phyloP scores from a whole-genome alignment of 2,329 filamentous ascomycete species.

The Tolypocladium tundrense region DNA sequence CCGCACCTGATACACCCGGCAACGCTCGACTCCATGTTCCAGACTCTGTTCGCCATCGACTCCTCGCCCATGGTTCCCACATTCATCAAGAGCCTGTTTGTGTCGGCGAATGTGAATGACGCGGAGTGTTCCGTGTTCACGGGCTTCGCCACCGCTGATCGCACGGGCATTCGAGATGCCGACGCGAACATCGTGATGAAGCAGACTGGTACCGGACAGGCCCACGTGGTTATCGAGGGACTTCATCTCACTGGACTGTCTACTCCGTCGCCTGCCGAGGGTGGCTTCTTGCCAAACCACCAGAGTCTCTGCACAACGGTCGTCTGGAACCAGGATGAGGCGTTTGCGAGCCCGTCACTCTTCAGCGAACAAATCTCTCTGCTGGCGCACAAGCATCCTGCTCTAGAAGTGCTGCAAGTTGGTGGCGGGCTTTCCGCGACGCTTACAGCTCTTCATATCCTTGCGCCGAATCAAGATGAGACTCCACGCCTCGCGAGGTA shows the following conservation, averaged over 20 bases:
- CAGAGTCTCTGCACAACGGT: slow-evolving; percentile 39
- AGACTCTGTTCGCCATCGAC: slow-evolving; percentile 36
- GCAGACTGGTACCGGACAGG: slow-evolving; percentile 17
- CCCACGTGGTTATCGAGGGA: slow-evolving; percentile 33
- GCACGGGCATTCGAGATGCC: slow-evolving; percentile 25
- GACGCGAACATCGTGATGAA: slow-evolving; percentile 33
- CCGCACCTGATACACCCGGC: slow-evolving; percentile 47
- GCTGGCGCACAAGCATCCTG: slow-evolving; percentile 28
- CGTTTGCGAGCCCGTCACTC: slow-evolving; percentile 10
- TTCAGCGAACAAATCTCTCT: slow-evolving; percentile 18
- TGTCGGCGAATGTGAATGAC: slow-evolving; percentile 28
- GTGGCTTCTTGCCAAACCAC: slow-evolving; percentile 35
- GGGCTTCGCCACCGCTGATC: slow-evolving; percentile 29
- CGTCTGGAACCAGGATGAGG: slow-evolving; percentile 32
- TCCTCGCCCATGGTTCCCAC: slow-evolving; percentile 39
- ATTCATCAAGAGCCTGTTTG: slow-evolving; percentile 31
- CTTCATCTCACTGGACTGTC: slow-evolving; percentile 30
- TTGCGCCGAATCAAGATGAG: slow-evolving; percentile 12
- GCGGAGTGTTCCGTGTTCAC: slow-evolving; percentile 23
- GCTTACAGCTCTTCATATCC: slow-evolving; percentile 13
- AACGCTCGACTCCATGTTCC: slow-evolving; percentile 46
- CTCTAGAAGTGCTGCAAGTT: slow-evolving; percentile 27
- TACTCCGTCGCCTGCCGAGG: slow-evolving; percentile 11
- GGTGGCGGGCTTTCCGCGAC: slow-evolving; percentile 16
- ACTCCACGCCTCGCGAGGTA: slow-evolving; percentile 23